A percentile compares a stretch with the other conserved stretches of the same genome.
phyloP scores from a whole-genome alignment of 2,329 filamentous ascomycete genomes.

The Aspergillus sp. region DNA sequence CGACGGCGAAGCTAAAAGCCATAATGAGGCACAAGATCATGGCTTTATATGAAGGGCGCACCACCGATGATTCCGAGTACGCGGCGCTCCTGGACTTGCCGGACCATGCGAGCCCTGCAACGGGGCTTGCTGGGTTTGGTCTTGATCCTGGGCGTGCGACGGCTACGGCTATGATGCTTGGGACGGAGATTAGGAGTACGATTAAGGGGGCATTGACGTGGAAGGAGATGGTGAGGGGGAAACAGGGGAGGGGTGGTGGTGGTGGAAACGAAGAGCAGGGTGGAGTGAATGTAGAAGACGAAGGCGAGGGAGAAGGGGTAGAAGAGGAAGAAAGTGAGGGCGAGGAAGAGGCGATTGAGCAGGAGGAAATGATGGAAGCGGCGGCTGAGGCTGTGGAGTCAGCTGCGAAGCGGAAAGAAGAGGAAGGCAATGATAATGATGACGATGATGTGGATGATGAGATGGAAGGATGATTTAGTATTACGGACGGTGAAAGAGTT shows the following conservation, averaged over 20 bases:
- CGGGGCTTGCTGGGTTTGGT: constrained; percentile 23
- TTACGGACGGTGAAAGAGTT: constrained; percentile 7
- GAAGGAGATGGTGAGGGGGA: constrained; percentile 18
- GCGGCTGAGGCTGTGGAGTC: constrained; percentile 27
- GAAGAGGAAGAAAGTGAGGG: constrained; percentile 30
- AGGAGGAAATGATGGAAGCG: constrained; percentile 31
- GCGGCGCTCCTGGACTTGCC: constrained; percentile 39
- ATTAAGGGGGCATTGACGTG: constrained; percentile 34
- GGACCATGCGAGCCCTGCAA: constrained; percentile 29
- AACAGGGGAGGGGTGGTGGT: constrained; percentile 3
- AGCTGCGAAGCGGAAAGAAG: constrained; percentile 21
- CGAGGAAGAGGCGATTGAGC: constrained; percentile 33
- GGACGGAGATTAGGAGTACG: constrained; percentile 35
- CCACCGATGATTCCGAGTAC: constrained; percentile 38
- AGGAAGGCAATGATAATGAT: constrained; percentile 19
- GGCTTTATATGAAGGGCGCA: constrained; percentile 53
- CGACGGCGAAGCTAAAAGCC: constrained; percentile 78
- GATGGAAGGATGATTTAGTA: background rate
- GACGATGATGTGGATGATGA: constrained; percentile 22
- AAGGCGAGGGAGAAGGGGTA: constrained; percentile 16
- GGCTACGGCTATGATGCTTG: constrained; percentile 24
- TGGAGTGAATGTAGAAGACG: constrained; percentile 23
- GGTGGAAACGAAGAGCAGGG: constrained; percentile 18
- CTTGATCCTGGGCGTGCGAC: constrained; percentile 22
- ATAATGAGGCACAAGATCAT: constrained; percentile 87